A percentile compares a stretch with the other conserved stretches of the same genome.
phyloP scores from a whole-genome alignment of 2,329 filamentous ascomycete species.

The Aureobasidium leucospermi region DNA sequence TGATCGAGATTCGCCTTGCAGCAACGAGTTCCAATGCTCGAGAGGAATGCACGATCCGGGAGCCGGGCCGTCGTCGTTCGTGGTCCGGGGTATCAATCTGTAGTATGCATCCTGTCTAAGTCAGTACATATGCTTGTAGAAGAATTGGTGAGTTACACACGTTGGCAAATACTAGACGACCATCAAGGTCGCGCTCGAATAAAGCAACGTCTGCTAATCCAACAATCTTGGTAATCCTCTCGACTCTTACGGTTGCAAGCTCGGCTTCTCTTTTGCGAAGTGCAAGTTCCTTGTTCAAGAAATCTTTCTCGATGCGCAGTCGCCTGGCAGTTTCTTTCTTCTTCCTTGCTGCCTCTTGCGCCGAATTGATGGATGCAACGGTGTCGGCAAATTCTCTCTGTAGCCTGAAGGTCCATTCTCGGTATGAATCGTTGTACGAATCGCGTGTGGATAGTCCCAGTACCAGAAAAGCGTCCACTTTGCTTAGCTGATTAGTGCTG shows the following conservation, averaged over 20 bases:
- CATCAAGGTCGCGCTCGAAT: slow-evolving; percentile 12
- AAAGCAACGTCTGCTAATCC: slow-evolving; percentile 14
- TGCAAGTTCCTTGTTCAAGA: not conserved
- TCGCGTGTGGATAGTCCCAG: slow-evolving; percentile 12
- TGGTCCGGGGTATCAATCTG: not conserved
- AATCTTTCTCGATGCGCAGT: not conserved
- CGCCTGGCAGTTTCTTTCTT: not conserved
- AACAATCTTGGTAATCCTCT: slow-evolving; percentile 13
- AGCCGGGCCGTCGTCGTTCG: not conserved
- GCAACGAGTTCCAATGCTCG: not conserved
- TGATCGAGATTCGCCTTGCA: not conserved
- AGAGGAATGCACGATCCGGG: not conserved
- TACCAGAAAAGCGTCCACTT: slow-evolving; percentile 11
- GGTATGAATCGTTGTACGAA: slow-evolving; percentile 7
- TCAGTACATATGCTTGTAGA: not conserved
- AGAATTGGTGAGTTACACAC: not conserved
- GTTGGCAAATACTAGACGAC: slow-evolving; percentile 12
- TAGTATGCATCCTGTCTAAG: not conserved
- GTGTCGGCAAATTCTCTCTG: slow-evolving; percentile 13
- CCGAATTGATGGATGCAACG: not conserved
- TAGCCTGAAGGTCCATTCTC: slow-evolving; percentile 4
- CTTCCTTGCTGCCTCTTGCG: not conserved
- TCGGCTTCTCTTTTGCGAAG: slow-evolving; percentile 6
- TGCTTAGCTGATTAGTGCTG: slow-evolving; percentile 10
- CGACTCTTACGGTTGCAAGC: slow-evolving; percentile 7